Percentiles rank a stretch among this genome's conserved stretches.
These are phyloP conservation scores for Microcyclospora pomicola DNA, from an alignment of 2,329 filamentous ascomycete species.

Conservation along the genomic window DNA sequence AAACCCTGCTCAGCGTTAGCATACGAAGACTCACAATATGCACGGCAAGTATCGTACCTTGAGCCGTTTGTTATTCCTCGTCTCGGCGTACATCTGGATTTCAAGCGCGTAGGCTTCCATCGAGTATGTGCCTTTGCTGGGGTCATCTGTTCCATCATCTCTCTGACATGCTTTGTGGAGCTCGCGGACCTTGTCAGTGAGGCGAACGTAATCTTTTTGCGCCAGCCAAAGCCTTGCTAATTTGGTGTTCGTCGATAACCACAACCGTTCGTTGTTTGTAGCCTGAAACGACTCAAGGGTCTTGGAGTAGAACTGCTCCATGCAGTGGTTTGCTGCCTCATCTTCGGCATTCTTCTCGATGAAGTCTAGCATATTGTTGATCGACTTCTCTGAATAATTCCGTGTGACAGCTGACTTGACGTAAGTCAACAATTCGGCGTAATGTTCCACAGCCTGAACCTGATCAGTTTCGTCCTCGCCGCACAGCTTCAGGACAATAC, in stretches of 20 bases:
- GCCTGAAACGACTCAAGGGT: slow-evolving; percentile 91
- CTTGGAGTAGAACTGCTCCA: slow-evolving; percentile 90
- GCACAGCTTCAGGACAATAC: background rate
- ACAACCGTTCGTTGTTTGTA: slow-evolving; percentile 92
- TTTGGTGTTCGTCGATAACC: slow-evolving; percentile 98
- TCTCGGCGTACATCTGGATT: slow-evolving; percentile 97
- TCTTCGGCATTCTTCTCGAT: slow-evolving; percentile 79
- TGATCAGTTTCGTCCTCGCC: slow-evolving; percentile 11
- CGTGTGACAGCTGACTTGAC: slow-evolving; percentile 93
- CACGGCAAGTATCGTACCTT: slow-evolving; percentile 40
- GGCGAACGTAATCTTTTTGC: slow-evolving; percentile 69
- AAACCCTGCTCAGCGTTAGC: slow-evolving; percentile 39
- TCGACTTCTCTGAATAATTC: slow-evolving; percentile 98
- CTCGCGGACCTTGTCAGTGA: slow-evolving; percentile 73
- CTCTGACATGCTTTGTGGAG: slow-evolving; percentile 79
- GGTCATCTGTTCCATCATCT: slow-evolving; percentile 77
- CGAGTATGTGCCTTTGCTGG: slow-evolving; percentile 90
- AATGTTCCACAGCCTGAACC: slow-evolving; percentile 71
- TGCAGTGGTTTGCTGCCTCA: slow-evolving; percentile 59
- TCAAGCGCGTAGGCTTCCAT: slow-evolving; percentile 93
- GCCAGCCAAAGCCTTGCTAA: slow-evolving; percentile 82
- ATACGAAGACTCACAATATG: slow-evolving; percentile 1
- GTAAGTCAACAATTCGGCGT: slow-evolving; percentile 87
- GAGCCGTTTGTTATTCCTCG: slow-evolving; percentile 90
- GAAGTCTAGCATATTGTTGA: slow-evolving; percentile 98